Base-by-base conservation (phyloP, 495 filamentous ascomycete species). In the Penicillium coprophilum region DNA sequence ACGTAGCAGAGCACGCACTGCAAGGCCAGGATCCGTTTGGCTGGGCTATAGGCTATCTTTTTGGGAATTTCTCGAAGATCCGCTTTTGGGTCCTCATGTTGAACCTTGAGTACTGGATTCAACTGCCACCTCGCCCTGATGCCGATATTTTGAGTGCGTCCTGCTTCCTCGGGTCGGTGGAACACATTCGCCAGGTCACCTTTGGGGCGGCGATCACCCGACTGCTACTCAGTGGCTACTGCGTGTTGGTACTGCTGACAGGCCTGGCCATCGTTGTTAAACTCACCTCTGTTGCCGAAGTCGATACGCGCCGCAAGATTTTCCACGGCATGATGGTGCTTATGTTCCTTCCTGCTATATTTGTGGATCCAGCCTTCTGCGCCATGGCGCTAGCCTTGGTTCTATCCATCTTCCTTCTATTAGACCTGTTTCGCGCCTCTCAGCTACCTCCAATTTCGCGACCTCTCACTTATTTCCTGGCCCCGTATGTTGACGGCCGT, bases 301-400 rank as follows among this genome's bases (percentile, higher is more conserved):
- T 97, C 34, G 95, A 99, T 71, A 99, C 94, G 3, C 83, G 94
- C n/a, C 85, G 94, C 36, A 99, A 99, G 71, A 88, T 99, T 10
- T 99, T 99, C 71, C 94, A 99, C 70, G 94, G 93, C 58, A 96
- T 91, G 85, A 96, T 97, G 84, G 92, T 97, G 34, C 81, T 85
- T 40, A 96, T 99, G 90, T 88, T 99, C 58, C 80, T 97, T 3
- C 91, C 94, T 11, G 83, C 89, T 2, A 86, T 85, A 3, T 95
- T 86, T 64, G 70, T 97, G 57, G 95, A 97, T 69, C 95, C 94
- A 8, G 70, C 84, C 17, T 97, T 91, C 66, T 83, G 85, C 44
- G 83, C 90, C 1, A 80, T 98, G 7, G 89, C 90, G 2, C 74
- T 97, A 43, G 77, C 77, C 1, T 72, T 96, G 24, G 82, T 90